A percentile compares a stretch with the other conserved stretches of the same genome.
These are phyloP conservation scores for Lentinula detonsa DNA, from an alignment of 768 basidiomycete species.

Conservation along the genomic window DNA sequence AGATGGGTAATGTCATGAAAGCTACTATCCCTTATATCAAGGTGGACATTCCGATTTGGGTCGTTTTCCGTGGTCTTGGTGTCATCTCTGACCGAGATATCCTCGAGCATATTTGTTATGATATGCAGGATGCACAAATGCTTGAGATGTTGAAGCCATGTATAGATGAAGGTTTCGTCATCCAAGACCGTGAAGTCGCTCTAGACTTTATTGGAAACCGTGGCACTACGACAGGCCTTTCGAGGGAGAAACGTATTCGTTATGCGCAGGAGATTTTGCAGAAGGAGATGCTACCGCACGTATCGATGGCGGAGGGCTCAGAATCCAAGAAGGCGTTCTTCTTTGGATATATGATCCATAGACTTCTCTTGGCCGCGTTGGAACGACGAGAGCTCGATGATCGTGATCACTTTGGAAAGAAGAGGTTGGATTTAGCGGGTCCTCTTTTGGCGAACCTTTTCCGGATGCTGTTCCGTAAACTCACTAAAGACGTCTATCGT, in stretches of 20 bases:
- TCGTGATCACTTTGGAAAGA: conserved; percentile 99
- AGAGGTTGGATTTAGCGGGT: conserved; percentile 92
- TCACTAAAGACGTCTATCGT: conserved; percentile 95
- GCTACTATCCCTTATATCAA: conserved; percentile 98
- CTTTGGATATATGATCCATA: conserved; percentile 99
- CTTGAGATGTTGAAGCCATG: conserved; percentile 98
- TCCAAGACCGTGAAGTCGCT: conserved; percentile 95
- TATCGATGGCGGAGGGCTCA: conserved; percentile 92
- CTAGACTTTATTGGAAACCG: conserved; percentile 98
- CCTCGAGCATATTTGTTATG: conserved; percentile 97
- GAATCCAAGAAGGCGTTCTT: conserved; percentile 99
- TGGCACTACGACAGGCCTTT: conserved; percentile 90
- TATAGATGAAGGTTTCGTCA: conserved; percentile 97
- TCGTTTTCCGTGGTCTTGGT: conserved; percentile 96
- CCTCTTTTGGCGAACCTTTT: conserved; percentile 95
- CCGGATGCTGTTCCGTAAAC: conserved; percentile 93
- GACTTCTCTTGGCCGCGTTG: conserved; percentile 86
- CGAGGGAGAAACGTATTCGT: conserved; percentile 86
- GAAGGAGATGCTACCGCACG: conserved; percentile 97
- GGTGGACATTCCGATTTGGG: conserved; percentile 97
- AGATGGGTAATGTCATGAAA: conserved; percentile 92
- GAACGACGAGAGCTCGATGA: conserved; percentile 96
- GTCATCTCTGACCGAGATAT: conserved; percentile 98
- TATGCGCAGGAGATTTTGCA: conserved; percentile 98
- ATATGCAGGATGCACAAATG: conserved; percentile 93